Evolutionary conservation across 306 rosid species (phyloP).

Genomic region (Cucurbita maxima): DNA sequence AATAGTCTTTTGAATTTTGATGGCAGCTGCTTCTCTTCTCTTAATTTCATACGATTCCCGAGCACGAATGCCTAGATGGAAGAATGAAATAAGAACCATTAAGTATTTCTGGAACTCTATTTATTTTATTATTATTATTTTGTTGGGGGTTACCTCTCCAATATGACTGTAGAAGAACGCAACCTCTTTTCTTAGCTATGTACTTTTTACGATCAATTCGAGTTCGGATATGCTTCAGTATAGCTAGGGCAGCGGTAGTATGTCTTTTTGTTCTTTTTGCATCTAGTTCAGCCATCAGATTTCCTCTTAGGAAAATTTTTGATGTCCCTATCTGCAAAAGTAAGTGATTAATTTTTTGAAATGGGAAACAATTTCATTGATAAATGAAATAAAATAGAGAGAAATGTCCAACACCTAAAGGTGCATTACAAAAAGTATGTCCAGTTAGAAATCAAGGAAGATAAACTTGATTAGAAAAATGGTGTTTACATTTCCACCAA

Average conservation of each 20-base stretch:
- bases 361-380: no score
- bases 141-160: slow-evolving; percentile 47
- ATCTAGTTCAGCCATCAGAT: slow-evolving; percentile 88
- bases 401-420: no score
- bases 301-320: slow-evolving; percentile 65
- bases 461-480: no score
- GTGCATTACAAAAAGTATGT: no score
- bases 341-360: neutral
- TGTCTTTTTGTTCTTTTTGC: slow-evolving; percentile 39
- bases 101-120: neutral
- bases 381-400: no score
- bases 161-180: slow-evolving; percentile 39
- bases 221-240: slow-evolving; percentile 42
- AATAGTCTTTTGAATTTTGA: slow-evolving; percentile 45
- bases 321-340: slow-evolving; percentile 64
- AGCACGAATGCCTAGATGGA: slow-evolving; percentile 51
- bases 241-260: slow-evolving; percentile 37
- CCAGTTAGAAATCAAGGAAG: no score
- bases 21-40: slow-evolving; percentile 40
- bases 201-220: slow-evolving; percentile 23
- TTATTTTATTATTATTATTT: neutral
- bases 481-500: no score
- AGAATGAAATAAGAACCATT: slow-evolving; percentile 1
- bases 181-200: slow-evolving; percentile 25
- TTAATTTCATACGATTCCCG: slow-evolving; percentile 28